phyloP scores from a whole-genome alignment of 1,284 basidiomycete genomes.

The Bjerkandera adusta region DNA sequence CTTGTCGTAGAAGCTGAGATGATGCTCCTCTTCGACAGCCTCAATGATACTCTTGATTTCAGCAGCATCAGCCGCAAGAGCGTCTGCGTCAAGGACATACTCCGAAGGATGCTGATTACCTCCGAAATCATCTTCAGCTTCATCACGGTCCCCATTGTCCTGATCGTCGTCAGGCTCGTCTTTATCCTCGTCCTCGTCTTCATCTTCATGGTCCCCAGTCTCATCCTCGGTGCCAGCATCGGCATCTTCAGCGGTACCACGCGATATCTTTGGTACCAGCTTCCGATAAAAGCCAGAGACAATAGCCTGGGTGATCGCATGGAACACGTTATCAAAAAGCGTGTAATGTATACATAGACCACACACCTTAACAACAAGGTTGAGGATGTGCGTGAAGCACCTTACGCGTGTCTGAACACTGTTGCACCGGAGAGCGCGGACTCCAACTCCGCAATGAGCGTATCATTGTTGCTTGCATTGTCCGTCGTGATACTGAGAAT shows the following conservation, averaged over 20 bases:
- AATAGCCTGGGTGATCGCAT: conserved; percentile 3
- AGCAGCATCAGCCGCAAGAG: background rate
- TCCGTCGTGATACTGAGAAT: conserved; percentile 8
- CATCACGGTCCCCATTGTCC: background rate
- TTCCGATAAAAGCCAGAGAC: background rate
- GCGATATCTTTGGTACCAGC: background rate
- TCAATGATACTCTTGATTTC: conserved; percentile 5
- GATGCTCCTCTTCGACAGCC: background rate
- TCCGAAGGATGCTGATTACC: background rate
- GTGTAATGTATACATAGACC: background rate
- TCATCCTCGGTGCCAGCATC: background rate
- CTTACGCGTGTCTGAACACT: background rate
- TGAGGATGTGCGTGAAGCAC: conserved; percentile 8
- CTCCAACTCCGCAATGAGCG: background rate
- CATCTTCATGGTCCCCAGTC: background rate
- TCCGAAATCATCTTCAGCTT: background rate
- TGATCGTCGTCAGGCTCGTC: background rate
- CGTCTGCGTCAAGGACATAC: conserved; percentile 2
- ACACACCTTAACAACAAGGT: conserved; percentile 8
- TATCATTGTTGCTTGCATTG: conserved; percentile 6
- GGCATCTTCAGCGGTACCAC: background rate
- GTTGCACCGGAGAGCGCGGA: background rate
- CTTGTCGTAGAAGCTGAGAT: background rate
- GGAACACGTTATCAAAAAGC: background rate
- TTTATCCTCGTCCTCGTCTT: background rate